Percentiles rank a stretch among this genome's conserved stretches.
phyloP scores from a whole-genome alignment of 352 stramenopile genomes.

The Pseudoperonospora humuli region DNA sequence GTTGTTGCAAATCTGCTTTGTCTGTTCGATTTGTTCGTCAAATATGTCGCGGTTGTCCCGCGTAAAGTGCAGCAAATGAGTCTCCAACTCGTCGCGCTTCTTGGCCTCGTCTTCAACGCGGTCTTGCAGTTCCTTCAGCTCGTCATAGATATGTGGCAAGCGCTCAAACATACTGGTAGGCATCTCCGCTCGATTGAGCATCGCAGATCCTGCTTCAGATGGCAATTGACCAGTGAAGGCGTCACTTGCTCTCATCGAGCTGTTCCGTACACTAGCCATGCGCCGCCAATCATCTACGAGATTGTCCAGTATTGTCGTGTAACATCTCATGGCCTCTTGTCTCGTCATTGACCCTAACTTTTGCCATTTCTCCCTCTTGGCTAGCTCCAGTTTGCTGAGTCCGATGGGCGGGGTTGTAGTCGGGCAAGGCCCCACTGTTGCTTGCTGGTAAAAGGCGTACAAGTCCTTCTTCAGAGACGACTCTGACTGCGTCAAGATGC shows the following conservation, averaged over 20 bases:
- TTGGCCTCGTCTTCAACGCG: conserved; percentile 61
- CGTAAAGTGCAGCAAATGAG: conserved; percentile 53
- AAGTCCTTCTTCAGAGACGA: conserved; percentile 75
- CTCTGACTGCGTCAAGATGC: conserved; percentile 63
- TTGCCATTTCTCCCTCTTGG: conserved; percentile 71
- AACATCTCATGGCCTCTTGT: conserved; percentile 73
- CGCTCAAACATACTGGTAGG: conserved; percentile 60
- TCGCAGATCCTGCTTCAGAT: conserved; percentile 15
- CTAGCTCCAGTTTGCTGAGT: conserved; percentile 44
- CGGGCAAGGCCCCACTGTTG: conserved; percentile 49
- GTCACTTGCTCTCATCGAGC: conserved; percentile 6
- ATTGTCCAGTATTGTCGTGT: conserved; percentile 68
- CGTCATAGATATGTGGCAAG: conserved; percentile 55
- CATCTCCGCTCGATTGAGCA: conserved; percentile 13
- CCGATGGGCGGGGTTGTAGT: conserved; percentile 23
- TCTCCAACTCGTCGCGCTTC: conserved; percentile 60
- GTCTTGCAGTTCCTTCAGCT: conserved; percentile 58
- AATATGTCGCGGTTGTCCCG: conserved; percentile 53
- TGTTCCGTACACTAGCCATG: conserved; percentile 31
- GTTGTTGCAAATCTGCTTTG: conserved; percentile 44
- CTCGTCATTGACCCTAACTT: conserved; percentile 56
- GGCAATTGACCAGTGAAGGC: conserved; percentile 7
- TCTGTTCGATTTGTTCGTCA: conserved; percentile 38
- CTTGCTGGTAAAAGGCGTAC: conserved; percentile 73
- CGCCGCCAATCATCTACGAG: conserved; percentile 77